Conservation (phyloP, 345 rosid species). For the Moringa oleifera region DNA sequence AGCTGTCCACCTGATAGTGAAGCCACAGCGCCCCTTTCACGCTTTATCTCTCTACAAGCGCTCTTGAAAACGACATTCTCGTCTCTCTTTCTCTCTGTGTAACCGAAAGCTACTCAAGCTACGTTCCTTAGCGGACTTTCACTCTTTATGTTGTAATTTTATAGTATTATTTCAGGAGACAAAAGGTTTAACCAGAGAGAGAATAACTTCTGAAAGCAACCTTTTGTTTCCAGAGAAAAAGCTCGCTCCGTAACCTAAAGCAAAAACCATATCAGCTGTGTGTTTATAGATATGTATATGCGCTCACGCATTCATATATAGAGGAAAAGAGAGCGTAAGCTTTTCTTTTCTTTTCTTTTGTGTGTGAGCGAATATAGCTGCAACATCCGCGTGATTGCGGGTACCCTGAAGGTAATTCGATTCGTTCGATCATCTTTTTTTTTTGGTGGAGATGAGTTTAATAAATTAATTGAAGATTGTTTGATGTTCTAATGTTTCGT, state of each 20-base stretch:
- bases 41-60: conserved; percentile 12
- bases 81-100: conserved; percentile 1
- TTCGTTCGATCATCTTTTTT: conserved; percentile 6
- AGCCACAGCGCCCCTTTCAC: conserved; percentile 24
- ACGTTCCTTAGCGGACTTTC: conserved; percentile 19
- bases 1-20: background rate
- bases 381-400: conserved; percentile 17
- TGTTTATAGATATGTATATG: too few relatives aligned
- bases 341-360: background rate
- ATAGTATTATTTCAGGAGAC: conserved; percentile 12
- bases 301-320: too few relatives aligned
- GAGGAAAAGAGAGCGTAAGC: too few relatives aligned
- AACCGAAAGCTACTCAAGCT: conserved; percentile 1
- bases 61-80: conserved; percentile 9
- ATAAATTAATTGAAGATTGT: conserved; percentile 2
- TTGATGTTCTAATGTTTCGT: background rate
- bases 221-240: conserved; percentile 14
- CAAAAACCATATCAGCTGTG: conserved; percentile 6
- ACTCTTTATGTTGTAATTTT: too few relatives aligned
- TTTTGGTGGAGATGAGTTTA: background rate
- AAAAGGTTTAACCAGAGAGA: conserved; percentile 26
- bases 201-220: conserved; percentile 30
- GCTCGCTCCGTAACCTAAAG: conserved; percentile 26
- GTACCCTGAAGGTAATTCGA: conserved; percentile 13
- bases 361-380: background rate